A percentile compares a stretch with the other conserved stretches of the same genome.
Evolutionary conservation across 331 rosid genomes (phyloP).

Genomic region (Dryas integrifolia): DNA sequence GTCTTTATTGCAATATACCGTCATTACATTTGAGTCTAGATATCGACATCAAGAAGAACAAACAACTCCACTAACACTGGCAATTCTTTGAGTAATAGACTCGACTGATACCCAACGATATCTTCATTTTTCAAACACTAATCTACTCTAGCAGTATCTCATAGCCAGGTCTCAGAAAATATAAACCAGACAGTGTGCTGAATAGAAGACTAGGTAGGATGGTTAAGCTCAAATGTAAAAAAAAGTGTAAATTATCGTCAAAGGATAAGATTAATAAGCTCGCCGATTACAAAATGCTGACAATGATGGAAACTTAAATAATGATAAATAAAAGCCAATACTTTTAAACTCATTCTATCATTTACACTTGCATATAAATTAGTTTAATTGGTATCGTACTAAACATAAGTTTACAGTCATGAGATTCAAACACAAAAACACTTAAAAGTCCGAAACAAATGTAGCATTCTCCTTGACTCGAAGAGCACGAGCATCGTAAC

Average conservation of each 20-base stretch:
- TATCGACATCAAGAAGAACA: not conserved
- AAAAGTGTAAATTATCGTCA: not conserved
- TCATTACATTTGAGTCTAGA: not conserved
- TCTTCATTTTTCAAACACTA: not conserved
- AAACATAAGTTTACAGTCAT: not conserved
- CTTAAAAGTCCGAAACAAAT: not conserved
- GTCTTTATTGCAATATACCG: not conserved
- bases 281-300: not conserved
- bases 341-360: not conserved
- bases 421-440: not conserved
- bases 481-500: not conserved
- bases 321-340: no score
- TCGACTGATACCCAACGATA: not conserved
- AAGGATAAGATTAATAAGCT: not conserved
- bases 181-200: not conserved
- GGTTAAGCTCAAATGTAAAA: not conserved
- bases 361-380: not conserved
- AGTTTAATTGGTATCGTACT: not conserved
- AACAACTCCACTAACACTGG: not conserved
- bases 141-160: not conserved
- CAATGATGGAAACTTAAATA: no score
- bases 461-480: not conserved
- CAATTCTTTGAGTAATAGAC: not conserved
- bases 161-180: not conserved
- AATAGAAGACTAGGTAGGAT: not conserved